These are phyloP conservation scores for Leptographium galeiforme DNA, from an alignment of 2,329 filamentous ascomycete species.

Conservation along the genomic window DNA sequence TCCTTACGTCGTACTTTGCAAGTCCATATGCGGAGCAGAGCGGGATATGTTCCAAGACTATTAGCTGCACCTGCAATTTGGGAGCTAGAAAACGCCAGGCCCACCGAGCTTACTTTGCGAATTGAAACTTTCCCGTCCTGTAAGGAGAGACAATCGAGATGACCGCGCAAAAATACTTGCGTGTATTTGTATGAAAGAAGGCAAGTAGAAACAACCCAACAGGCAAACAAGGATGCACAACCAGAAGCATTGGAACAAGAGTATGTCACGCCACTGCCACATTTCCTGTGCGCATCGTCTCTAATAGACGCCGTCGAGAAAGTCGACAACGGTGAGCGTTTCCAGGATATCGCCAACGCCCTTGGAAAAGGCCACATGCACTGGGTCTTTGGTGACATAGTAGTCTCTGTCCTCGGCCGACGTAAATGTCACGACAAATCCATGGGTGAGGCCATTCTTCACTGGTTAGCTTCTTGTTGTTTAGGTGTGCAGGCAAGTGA, in stretches of 20 bases:
- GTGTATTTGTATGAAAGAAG: neutral
- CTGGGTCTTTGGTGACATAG: conserved; percentile 52
- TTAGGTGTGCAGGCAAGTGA: neutral
- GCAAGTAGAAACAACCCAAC: neutral
- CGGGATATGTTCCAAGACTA: too few species aligned
- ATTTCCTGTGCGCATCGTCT: neutral
- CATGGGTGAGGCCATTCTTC: conserved; percentile 53
- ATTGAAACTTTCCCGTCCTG: neutral
- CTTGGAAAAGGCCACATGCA: conserved; percentile 39
- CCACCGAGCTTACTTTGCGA: neutral
- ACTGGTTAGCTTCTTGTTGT: neutral
- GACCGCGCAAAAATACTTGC: neutral
- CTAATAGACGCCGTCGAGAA: conserved; percentile 10
- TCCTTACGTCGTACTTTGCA: too few species aligned
- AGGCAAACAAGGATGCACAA: neutral
- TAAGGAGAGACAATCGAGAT: neutral
- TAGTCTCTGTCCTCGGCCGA: conserved; percentile 52
- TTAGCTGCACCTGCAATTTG: too few species aligned
- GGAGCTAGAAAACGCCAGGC: neutral
- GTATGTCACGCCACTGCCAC: neutral
- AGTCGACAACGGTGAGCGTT: conserved; percentile 3
- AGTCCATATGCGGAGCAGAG: too few species aligned
- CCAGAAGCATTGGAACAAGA: neutral
- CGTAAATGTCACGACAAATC: conserved; percentile 55
- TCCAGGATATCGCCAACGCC: neutral